Conservation (phyloP, 1,284 basidiomycete genomes). For the Mycena sp. region DNA sequence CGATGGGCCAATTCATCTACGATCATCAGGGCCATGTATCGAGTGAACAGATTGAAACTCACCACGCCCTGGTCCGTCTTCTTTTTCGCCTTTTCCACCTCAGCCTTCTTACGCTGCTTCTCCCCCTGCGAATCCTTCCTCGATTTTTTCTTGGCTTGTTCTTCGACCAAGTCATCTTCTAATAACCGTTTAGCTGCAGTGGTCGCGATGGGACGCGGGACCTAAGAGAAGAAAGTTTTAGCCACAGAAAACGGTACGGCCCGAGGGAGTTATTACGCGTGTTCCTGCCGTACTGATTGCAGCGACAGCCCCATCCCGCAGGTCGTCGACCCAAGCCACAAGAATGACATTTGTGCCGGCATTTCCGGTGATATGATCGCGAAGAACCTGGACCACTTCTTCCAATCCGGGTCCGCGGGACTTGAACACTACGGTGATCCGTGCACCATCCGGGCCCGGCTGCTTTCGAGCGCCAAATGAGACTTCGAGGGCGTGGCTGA, state of each 20-base stretch:
- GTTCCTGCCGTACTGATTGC: neutral
- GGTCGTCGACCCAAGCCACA: conserved; percentile 12
- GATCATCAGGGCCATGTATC: neutral
- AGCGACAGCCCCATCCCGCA: neutral
- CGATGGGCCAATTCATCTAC: neutral
- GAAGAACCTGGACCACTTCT: too few relatives aligned
- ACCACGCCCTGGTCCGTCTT: neutral
- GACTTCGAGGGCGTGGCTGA: too few relatives aligned
- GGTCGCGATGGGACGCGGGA: neutral
- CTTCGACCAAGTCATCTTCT: neutral
- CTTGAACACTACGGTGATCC: too few relatives aligned
- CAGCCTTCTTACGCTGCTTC: neutral
- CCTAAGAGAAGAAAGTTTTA: neutral
- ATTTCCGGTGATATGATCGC: too few relatives aligned
- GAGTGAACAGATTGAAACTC: neutral
- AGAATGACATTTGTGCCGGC: neutral
- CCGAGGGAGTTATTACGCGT: neutral
- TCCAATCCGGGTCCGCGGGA: too few relatives aligned
- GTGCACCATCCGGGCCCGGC: too few relatives aligned
- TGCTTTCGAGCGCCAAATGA: too few relatives aligned
- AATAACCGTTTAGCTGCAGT: neutral
- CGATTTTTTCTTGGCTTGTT: neutral
- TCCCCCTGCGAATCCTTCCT: neutral
- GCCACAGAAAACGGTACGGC: neutral
- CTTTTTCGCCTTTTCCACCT: neutral